These are phyloP conservation scores for Pythium angustatum DNA, from an alignment of 352 stramenopile genomes.

Conservation along the genomic window DNA sequence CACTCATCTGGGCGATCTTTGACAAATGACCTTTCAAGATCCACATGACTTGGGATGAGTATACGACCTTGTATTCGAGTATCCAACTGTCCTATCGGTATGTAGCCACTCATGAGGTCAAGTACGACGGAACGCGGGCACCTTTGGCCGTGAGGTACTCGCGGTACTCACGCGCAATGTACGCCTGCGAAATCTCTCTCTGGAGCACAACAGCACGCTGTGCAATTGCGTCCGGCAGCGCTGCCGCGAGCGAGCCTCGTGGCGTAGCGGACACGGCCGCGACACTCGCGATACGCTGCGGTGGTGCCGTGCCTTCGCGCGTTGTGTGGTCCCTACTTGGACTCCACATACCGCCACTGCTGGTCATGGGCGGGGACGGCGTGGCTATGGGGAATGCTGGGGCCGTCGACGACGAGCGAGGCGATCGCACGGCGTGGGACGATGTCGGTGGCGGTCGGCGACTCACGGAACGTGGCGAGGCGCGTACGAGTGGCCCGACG, in stretches of 20 bases:
- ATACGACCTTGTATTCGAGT: slow-evolving; percentile 15
- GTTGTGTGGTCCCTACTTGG: too few species aligned
- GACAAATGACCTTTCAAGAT: slow-evolving; percentile 25
- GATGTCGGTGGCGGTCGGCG: background rate
- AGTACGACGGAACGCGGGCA: slow-evolving; percentile 39
- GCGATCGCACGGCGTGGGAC: background rate
- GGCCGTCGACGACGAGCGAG: background rate
- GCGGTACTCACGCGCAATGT: slow-evolving; percentile 62
- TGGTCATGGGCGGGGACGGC: background rate
- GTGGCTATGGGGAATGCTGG: too few species aligned
- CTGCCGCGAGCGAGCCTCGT: background rate
- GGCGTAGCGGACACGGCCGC: background rate
- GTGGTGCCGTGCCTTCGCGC: background rate
- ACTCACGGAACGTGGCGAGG: background rate
- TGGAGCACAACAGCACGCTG: slow-evolving; percentile 24
- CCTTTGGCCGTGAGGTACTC: slow-evolving; percentile 43
- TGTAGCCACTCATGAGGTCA: slow-evolving; percentile 33
- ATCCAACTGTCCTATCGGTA: background rate
- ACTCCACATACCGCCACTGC: too few species aligned
- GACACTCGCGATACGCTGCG: background rate
- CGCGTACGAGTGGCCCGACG: slow-evolving; percentile 2
- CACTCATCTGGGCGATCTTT: background rate
- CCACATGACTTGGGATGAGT: background rate
- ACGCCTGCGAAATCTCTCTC: slow-evolving; percentile 45
- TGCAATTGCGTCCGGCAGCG: slow-evolving; percentile 19